Evolutionary conservation across 768 basidiomycete genomes (phyloP).

Genomic region (Ramaria sp.): DNA sequence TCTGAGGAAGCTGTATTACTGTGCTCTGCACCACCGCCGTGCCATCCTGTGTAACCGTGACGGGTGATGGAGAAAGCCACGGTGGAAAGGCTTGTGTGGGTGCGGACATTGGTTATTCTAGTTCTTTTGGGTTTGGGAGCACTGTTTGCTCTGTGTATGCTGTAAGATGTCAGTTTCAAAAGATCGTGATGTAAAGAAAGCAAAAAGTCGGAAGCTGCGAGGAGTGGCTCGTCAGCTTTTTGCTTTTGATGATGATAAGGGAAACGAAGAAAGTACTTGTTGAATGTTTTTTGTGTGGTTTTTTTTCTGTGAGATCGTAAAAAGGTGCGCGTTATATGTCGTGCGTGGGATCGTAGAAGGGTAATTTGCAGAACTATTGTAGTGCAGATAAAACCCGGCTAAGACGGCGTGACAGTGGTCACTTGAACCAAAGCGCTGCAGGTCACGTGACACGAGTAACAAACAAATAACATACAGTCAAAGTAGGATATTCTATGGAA

Average conservation of each 20-base stretch:
- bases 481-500: too few species aligned
- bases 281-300: too few species aligned
- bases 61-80: constrained; percentile 56
- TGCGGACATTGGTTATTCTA: constrained; percentile 5
- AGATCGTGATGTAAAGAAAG: background rate
- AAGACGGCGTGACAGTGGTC: background rate
- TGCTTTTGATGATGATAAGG: too few species aligned
- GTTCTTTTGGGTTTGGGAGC: background rate
- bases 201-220: background rate
- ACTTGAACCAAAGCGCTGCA: too few species aligned
- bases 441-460: too few species aligned
- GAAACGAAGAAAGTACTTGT: too few species aligned
- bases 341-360: background rate
- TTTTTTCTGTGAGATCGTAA: too few species aligned
- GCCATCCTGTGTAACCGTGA: constrained; percentile 32
- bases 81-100: constrained; percentile 60
- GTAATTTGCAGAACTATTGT: background rate
- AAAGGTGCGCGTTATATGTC: too few species aligned
- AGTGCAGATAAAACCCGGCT: background rate
- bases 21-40: constrained; percentile 24
- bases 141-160: constrained; percentile 5
- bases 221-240: too few species aligned
- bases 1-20: constrained; percentile 55
- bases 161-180: constrained; percentile 8
- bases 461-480: too few species aligned